Evolutionary conservation across 176 grass and related monocot genomes (phyloP), one percentile per base, ranked within the genome.

Genomic region (Musa itinerans): DNA sequence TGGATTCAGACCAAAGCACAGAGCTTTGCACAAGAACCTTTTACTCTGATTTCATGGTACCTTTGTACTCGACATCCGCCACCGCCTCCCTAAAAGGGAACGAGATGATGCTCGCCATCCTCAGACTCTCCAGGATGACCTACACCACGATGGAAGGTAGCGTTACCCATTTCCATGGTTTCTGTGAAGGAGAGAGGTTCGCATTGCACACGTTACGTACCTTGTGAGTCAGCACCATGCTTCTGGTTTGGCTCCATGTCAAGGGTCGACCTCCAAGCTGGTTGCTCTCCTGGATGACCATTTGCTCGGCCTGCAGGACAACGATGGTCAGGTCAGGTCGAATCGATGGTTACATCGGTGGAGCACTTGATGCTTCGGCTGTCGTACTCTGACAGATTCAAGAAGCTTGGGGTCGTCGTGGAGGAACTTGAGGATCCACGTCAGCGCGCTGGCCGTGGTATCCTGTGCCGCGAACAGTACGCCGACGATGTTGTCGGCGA

Each of bases 1-100:
- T 19, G 57, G 16, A 57, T 13, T 17, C 54, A 57, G 71, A 61
- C 84, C 86, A 74, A 81, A 73, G 21, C 11, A 14, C 22, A 43
- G 6, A 68, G 2, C 34, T 43, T 5, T 43, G 34, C 34, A 43
- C 34, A 43, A 43, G 34, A 5, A 43, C 3, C 34, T 5, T 43
- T 43, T 43, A 6, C 34, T 43, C 4, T 4, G 34, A 43, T 43
- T 43, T 43, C 34, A 43, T 43, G 5, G 8, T 84, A 99, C 96
- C 96, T 99, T 92, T 94, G 76, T 99, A 99, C 70, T 94, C 96
- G 70, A 99, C 96, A 85, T 99, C 91, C 74, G 82, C 91, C 67
- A 99, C 88, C 55, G 96, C 91, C 72, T 99, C 96, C 76, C 96
- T 83, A 82, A 99, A 99, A 1, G 96, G 92, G 85, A 95, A 99